Percentiles rank a stretch among this genome's conserved stretches.
Evolutionary conservation across 2,329 filamentous ascomycete species (phyloP).

Genomic region (Sporothrix mexicana): DNA sequence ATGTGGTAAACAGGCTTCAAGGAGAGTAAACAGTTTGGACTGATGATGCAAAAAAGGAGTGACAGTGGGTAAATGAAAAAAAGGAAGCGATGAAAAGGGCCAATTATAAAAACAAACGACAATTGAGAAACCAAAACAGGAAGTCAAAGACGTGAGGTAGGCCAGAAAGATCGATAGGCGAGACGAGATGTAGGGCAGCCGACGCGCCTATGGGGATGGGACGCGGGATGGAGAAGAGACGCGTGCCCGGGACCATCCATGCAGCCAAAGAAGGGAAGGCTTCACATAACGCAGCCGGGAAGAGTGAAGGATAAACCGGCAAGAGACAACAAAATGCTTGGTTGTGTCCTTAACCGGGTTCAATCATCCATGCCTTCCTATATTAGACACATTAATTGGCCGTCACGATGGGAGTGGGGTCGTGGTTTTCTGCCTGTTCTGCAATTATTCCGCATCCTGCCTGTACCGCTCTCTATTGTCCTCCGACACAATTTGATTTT

Average conservation of each 20-base stretch:
- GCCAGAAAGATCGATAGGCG: neutral
- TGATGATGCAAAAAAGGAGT: constrained; percentile 31
- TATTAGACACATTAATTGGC: neutral
- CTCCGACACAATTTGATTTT: neutral
- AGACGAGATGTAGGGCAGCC: neutral
- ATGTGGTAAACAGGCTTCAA: constrained; percentile 20
- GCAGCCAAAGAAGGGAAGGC: neutral
- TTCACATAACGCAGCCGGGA: neutral
- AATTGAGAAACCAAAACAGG: neutral
- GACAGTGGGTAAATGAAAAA: neutral
- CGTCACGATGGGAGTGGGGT: neutral
- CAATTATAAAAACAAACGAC: constrained; percentile 6
- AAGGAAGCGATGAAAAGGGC: neutral
- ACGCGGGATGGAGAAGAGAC: neutral
- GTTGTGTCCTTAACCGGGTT: too few species aligned
- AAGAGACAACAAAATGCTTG: neutral
- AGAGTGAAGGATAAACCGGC: neutral
- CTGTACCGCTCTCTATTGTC: neutral
- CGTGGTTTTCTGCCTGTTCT: neutral
- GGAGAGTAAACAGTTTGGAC: constrained; percentile 23
- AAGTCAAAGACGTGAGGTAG: neutral
- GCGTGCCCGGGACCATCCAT: neutral
- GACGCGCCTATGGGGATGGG: neutral
- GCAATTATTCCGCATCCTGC: neutral
- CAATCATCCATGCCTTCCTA: neutral